Percentiles rank a stretch among this genome's conserved stretches.
phyloP scores from a whole-genome alignment of 2,329 filamentous ascomycete species.

The Ophiostoma himal-ulmi region DNA sequence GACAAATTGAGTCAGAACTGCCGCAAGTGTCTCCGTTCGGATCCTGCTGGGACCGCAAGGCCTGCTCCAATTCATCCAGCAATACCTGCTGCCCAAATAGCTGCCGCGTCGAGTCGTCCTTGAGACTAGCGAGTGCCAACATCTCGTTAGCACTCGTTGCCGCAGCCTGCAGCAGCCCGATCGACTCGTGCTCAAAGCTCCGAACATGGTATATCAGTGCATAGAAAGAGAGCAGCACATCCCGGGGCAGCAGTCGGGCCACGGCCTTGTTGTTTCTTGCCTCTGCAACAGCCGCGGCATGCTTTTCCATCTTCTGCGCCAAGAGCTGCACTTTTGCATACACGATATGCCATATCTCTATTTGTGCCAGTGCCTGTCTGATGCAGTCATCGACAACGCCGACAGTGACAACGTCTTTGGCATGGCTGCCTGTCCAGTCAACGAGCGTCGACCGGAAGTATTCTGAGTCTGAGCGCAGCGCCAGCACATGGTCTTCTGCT shows the following conservation, averaged over 20 bases:
- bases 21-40: not conserved
- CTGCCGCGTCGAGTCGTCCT: not conserved
- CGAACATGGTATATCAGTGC: not conserved
- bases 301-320: not conserved
- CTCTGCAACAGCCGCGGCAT: not conserved
- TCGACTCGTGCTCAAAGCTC: not conserved
- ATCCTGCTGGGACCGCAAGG: not conserved
- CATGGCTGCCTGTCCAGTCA: not conserved
- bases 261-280: not conserved
- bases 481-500: not conserved
- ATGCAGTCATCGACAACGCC: not conserved
- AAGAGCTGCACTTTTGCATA: slow-evolving; percentile 3
- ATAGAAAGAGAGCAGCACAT: not conserved
- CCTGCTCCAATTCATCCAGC: not conserved
- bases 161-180: not conserved
- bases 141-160: not conserved
- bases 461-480: not conserved
- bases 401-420: not conserved
- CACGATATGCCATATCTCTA: not conserved
- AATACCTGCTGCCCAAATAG: not conserved
- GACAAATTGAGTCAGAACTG: not conserved
- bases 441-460: not conserved
- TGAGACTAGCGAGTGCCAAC: not conserved
- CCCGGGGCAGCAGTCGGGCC: not conserved
- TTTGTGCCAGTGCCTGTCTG: not conserved